These are phyloP conservation scores for Naganishia antarctica DNA, from an alignment of 768 basidiomycete species.

Conservation along the genomic window DNA sequence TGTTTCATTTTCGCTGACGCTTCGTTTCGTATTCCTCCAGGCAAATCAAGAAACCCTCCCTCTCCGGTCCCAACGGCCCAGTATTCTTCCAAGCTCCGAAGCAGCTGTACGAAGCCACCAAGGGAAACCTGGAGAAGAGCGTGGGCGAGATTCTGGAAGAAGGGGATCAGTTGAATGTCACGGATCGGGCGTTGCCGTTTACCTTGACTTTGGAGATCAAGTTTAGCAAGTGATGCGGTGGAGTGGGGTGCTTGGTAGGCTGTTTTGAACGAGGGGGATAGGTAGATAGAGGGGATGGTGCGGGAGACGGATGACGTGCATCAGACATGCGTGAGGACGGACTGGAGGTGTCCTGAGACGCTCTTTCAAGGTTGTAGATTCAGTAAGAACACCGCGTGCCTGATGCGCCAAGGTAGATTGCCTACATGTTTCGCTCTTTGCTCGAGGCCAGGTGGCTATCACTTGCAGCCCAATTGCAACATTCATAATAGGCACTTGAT, in stretches of 20 bases:
- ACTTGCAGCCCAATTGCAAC: too few relatives aligned
- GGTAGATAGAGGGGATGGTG: neutral
- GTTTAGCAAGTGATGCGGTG: slow-evolving; percentile 28
- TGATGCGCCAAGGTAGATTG: too few relatives aligned
- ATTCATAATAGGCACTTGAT: too few relatives aligned
- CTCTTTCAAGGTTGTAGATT: too few relatives aligned
- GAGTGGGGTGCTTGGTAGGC: neutral
- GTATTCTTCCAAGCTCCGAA: slow-evolving; percentile 93
- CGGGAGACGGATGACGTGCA: too few relatives aligned
- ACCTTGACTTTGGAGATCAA: slow-evolving; percentile 55
- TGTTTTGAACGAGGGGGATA: neutral
- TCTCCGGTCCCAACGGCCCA: slow-evolving; percentile 63
- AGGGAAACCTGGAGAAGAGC: slow-evolving; percentile 83
- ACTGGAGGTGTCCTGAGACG: too few relatives aligned
- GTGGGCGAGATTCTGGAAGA: slow-evolving; percentile 72
- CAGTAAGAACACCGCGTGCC: too few relatives aligned
- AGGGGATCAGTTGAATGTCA: slow-evolving; percentile 78
- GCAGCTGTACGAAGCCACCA: slow-evolving; percentile 78
- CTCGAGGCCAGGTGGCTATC: too few relatives aligned
- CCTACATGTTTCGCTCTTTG: too few relatives aligned
- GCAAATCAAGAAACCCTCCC: slow-evolving; percentile 93
- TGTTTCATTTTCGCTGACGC: neutral
- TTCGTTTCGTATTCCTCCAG: slow-evolving; percentile 51
- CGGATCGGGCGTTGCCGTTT: slow-evolving; percentile 84
- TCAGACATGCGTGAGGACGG: too few relatives aligned